Evolutionary conservation across 108 stramenopile species (phyloP), one percentile per base, ranked within the genome.

Genomic region (Seminavis robusta): DNA sequence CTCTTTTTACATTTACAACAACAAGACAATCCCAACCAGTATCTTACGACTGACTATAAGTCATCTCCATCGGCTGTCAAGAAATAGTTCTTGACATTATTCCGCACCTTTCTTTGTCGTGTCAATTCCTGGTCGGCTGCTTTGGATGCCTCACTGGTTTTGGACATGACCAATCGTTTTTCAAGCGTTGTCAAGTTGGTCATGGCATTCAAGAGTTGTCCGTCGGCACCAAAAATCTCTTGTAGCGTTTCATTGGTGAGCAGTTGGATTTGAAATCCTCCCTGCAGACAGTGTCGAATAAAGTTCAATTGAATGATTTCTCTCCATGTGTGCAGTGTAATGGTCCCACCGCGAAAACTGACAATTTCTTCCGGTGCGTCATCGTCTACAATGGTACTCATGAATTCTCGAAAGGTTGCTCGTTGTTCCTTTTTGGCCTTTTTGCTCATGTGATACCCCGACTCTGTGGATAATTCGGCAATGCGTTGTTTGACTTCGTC

Each of bases 1-100:
- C n/a, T n/a, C n/a, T n/a, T n/a, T n/a, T n/a, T n/a, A n/a, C n/a
- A n/a, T n/a, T n/a, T n/a, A n/a, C n/a, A n/a, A n/a, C n/a, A n/a
- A n/a, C n/a, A n/a, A n/a, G n/a, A n/a, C n/a, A n/a, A n/a, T n/a
- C n/a, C n/a, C n/a, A n/a, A n/a, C n/a, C n/a, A n/a, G n/a, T n/a
- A n/a, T n/a, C n/a, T n/a, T n/a, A n/a, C n/a, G n/a, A n/a, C n/a
- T n/a, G n/a, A n/a, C 52, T 55, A 79, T 45, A 79, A 75, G 20
- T 78, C 72, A n/a, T 86, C 80, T 29, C 76, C 84, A 65, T 86
- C 84, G 1, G 76, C 65, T 36, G 81, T 83, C 28, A 90, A 50
- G 45, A 90, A 90, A 55, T 86, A 78, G 54, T 90, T 90, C 60
- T 90, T 90, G 27, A 80, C 69, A 53, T 90, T 86, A n/a, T 67